Percentiles rank a stretch among this genome's conserved stretches.
Evolutionary conservation across 345 rosid genomes (phyloP).

Genomic region (Eucalyptus polyanthemos): DNA sequence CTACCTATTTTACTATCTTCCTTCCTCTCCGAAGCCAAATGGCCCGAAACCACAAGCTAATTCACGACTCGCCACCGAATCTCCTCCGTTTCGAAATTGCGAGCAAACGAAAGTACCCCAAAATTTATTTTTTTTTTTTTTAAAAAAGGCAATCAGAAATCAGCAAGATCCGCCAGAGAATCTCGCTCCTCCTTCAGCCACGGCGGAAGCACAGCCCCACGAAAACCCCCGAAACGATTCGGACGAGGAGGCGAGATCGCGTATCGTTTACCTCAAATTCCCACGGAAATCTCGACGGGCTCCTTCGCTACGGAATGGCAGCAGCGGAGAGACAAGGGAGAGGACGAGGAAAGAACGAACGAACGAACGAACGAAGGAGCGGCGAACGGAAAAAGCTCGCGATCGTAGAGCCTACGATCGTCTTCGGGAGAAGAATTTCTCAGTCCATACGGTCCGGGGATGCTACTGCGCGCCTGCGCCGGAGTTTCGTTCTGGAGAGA

Average conservation of each 20-base stretch:
- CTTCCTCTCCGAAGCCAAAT: background rate
- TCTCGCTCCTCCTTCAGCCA: background rate
- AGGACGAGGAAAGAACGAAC: background rate
- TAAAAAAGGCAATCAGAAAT: background rate
- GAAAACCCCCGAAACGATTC: background rate
- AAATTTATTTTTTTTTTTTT: no score
- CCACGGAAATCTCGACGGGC: background rate
- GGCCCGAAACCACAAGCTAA: background rate
- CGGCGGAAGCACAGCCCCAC: background rate
- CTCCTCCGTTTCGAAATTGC: background rate
- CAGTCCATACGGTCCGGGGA: background rate
- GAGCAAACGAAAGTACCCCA: background rate
- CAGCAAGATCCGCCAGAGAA: background rate
- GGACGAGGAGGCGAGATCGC: background rate
- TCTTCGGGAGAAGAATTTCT: background rate
- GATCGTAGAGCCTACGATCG: background rate
- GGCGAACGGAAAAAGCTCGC: background rate
- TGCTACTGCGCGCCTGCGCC: background rate
- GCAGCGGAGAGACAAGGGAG: background rate
- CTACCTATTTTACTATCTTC: background rate
- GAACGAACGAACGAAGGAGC: background rate
- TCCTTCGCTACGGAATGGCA: background rate
- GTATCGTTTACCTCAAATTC: background rate
- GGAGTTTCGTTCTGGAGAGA: background rate
- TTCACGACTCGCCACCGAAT: background rate